A percentile compares a stretch with the other conserved stretches of the same genome.
These are phyloP conservation scores for Eucalyptus polyanthemos DNA, from an alignment of 345 rosid species.

Conservation along the genomic window DNA sequence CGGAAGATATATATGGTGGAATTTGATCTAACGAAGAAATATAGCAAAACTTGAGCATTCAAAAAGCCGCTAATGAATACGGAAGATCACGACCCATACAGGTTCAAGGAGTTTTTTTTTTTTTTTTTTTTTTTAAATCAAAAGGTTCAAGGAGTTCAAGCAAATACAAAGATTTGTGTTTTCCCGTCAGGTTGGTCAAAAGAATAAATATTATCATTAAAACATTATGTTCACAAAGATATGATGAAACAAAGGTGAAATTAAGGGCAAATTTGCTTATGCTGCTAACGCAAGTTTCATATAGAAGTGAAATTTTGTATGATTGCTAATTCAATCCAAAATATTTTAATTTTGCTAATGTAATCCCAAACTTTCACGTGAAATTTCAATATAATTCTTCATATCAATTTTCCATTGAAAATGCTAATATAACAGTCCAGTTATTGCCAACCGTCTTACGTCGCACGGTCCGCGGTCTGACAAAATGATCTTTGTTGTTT, in stretches of 20 bases:
- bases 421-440: rapidly evolving
- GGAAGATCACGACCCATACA: rapidly evolving
- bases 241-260: rapidly evolving
- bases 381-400: too few relatives aligned
- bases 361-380: rapidly evolving
- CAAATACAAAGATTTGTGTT: rapidly evolving
- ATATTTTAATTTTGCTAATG: rapidly evolving
- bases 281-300: too few relatives aligned
- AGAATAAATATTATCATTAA: too few relatives aligned
- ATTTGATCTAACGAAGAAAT: too few relatives aligned
- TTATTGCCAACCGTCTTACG: rapidly evolving
- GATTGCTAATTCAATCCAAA: rapidly evolving
- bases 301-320: too few relatives aligned
- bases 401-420: rapidly evolving
- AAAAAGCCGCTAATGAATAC: rapidly evolving
- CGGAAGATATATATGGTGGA: too few relatives aligned
- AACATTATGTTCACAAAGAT: rapidly evolving
- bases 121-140: too few relatives aligned
- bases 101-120: too few relatives aligned
- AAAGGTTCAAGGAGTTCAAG: too few relatives aligned
- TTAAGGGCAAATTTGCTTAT: too few relatives aligned
- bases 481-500: too few relatives aligned
- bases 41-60: too few relatives aligned
- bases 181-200: rapidly evolving
- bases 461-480: rapidly evolving